Conservation (phyloP, 1,284 basidiomycete species). For the Quambalaria eucalypti region DNA sequence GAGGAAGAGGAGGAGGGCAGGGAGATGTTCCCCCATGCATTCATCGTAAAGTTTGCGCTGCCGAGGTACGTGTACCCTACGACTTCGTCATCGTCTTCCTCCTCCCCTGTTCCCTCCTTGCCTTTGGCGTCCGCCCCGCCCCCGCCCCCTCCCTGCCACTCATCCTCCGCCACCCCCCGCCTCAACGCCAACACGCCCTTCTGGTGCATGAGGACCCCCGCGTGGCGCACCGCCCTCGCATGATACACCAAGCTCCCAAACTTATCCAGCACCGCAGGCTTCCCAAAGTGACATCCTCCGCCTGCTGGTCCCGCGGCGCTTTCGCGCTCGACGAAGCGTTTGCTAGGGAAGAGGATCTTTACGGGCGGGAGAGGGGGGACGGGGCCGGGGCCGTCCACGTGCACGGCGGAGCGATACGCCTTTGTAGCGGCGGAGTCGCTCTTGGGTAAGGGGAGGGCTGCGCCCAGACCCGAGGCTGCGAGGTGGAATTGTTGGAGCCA, state of each 20-base stretch:
- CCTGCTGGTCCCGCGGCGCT: constrained; percentile 25
- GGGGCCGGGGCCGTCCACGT: no score
- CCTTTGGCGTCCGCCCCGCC: neutral
- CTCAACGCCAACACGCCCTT: constrained; percentile 30
- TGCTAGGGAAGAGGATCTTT: constrained; percentile 34
- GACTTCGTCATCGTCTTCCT: constrained; percentile 1
- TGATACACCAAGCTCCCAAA: neutral
- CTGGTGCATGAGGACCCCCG: constrained; percentile 38
- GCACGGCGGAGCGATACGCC: no score
- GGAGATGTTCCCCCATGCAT: constrained; percentile 39
- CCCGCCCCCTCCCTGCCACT: neutral
- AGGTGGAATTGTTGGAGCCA: constrained; percentile 43
- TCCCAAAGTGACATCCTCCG: constrained; percentile 40
- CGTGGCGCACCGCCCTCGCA: neutral
- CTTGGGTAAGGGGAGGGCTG: neutral
- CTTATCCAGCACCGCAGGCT: constrained; percentile 17
- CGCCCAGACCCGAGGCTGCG: constrained; percentile 14
- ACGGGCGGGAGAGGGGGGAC: constrained; percentile 13
- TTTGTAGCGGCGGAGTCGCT: no score
- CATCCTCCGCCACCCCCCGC: neutral
- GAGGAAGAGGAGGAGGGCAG: neutral
- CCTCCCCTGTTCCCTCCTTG: no score
- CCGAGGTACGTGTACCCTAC: constrained; percentile 40
- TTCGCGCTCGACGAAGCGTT: constrained; percentile 19
- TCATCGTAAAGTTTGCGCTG: constrained; percentile 39